These are phyloP conservation scores for Eleusine indica DNA, from an alignment of 176 grass and related monocot genomes.

Conservation along the genomic window DNA sequence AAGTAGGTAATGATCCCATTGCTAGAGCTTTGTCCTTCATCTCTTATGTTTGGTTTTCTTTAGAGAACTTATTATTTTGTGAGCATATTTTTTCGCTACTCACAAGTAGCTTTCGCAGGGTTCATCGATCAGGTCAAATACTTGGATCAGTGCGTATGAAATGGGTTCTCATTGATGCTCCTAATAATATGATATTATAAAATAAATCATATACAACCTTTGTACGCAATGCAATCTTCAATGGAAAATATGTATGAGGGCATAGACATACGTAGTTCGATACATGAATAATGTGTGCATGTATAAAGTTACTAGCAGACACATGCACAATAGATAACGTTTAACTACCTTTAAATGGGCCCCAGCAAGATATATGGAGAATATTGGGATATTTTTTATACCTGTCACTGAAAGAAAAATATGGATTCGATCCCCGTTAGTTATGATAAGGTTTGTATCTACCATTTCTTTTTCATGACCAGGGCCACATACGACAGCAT, in stretches of 20 bases:
- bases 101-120: too few species aligned
- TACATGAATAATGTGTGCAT: background rate
- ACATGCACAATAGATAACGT: slow-evolving; percentile 30
- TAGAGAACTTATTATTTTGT: background rate
- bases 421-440: slow-evolving; percentile 36
- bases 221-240: background rate
- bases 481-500: slow-evolving; percentile 35
- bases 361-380: slow-evolving; percentile 42
- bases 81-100: too few species aligned
- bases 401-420: slow-evolving; percentile 24
- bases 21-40: background rate
- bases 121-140: too few species aligned
- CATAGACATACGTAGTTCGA: background rate
- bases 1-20: background rate
- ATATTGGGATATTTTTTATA: slow-evolving; percentile 44
- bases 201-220: background rate
- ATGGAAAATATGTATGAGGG: background rate
- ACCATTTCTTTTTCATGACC: slow-evolving; percentile 30
- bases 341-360: slow-evolving; percentile 14
- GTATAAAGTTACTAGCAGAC: slow-evolving; percentile 17
- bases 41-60: too few species aligned
- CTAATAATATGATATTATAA: background rate
- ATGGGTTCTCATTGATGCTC: too few species aligned
- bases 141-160: too few species aligned
- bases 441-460: slow-evolving; percentile 41